Evolutionary conservation across 2,329 filamentous ascomycete species (phyloP).

Genomic region (Colletotrichum sp.): DNA sequence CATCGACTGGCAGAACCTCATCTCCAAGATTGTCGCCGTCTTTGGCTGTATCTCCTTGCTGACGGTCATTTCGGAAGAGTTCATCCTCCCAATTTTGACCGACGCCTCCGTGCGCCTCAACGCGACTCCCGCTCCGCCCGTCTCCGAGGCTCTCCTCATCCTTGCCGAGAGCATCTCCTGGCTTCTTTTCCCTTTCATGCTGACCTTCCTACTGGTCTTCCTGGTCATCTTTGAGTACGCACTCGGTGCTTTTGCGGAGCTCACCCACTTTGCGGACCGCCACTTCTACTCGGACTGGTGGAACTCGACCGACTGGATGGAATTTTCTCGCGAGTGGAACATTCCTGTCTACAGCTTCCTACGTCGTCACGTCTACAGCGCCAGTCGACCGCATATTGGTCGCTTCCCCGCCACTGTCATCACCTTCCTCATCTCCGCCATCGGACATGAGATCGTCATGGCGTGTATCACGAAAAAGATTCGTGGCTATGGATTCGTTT

Average conservation of each 20-base stretch:
- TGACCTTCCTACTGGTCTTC: slow-evolving; percentile 94
- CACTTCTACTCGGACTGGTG: slow-evolving; percentile 88
- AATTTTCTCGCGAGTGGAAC: slow-evolving; percentile 97
- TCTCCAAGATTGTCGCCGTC: slow-evolving; percentile 85
- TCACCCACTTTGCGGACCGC: slow-evolving; percentile 90
- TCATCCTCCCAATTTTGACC: slow-evolving; percentile 87
- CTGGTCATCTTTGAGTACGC: slow-evolving; percentile 98
- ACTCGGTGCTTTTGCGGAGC: slow-evolving; percentile 91
- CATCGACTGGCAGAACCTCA: slow-evolving; percentile 82
- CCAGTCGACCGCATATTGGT: slow-evolving; percentile 78
- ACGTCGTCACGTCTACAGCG: slow-evolving; percentile 90
- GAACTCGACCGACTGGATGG: slow-evolving; percentile 88
- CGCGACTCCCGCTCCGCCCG: slow-evolving; percentile 35
- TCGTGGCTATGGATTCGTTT: slow-evolving; percentile 89
- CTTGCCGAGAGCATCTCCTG: slow-evolving; percentile 89
- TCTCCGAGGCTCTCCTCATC: slow-evolving; percentile 75
- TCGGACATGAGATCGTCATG: slow-evolving; percentile 96
- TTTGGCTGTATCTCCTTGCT: slow-evolving; percentile 97
- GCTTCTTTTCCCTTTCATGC: slow-evolving; percentile 96
- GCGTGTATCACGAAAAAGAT: slow-evolving; percentile 98
- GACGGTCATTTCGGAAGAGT: slow-evolving; percentile 90
- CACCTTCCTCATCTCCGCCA: slow-evolving; percentile 87
- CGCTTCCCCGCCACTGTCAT: slow-evolving; percentile 81
- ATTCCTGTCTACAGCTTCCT: slow-evolving; percentile 97
- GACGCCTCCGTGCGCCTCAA: slow-evolving; percentile 68